phyloP scores from a whole-genome alignment of 441 rosid species.

The Adansonia rubrostipa region DNA sequence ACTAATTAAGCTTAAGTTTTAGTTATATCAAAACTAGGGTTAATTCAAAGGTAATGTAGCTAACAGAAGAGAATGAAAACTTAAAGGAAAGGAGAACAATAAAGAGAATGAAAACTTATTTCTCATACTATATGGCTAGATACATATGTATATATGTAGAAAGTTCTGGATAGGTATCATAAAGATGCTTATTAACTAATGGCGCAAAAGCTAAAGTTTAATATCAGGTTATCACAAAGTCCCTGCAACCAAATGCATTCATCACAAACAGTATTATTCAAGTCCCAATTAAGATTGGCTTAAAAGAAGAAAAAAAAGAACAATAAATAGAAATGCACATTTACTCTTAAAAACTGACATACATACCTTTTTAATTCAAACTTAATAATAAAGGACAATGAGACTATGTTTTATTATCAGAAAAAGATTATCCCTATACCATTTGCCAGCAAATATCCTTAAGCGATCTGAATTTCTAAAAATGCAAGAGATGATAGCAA shows the following conservation, averaged over 20 bases:
- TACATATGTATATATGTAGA: neutral
- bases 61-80: too few relatives aligned
- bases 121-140: slow-evolving; percentile 1
- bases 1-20: too few relatives aligned
- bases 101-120: slow-evolving; percentile 12
- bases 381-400: neutral
- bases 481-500: slow-evolving; percentile 90
- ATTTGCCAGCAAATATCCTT: slow-evolving; percentile 73
- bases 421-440: slow-evolving; percentile 47
- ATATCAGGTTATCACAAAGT: neutral
- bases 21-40: too few relatives aligned
- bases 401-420: neutral
- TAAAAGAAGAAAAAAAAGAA: neutral
- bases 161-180: neutral
- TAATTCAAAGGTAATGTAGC: too few relatives aligned
- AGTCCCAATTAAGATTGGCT: neutral
- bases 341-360: neutral
- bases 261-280: neutral
- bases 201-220: neutral
- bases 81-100: neutral
- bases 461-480: slow-evolving; percentile 97
- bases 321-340: neutral
- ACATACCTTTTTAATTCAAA: neutral
- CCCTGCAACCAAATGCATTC: neutral
- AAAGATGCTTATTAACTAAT: neutral